phyloP scores from a whole-genome alignment of 495 filamentous ascomycete genomes.

The Daldinia vernicosa region DNA sequence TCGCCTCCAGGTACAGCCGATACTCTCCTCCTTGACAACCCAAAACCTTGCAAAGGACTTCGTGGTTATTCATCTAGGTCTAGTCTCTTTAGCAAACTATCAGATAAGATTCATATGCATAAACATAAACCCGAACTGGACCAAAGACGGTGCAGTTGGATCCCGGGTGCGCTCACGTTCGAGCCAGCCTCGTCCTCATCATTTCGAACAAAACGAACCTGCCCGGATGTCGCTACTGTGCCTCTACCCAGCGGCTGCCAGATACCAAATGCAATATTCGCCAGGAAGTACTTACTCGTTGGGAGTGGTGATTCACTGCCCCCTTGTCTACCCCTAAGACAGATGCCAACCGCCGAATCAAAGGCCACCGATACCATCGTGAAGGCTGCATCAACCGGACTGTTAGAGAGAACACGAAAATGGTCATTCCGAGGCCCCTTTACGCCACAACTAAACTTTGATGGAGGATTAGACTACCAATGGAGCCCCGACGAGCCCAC shows the following conservation, averaged over 20 bases:
- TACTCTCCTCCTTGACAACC: constrained; percentile 16
- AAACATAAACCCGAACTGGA: constrained; percentile 20
- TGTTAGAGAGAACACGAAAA: constrained; percentile 33
- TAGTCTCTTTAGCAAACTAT: constrained; percentile 31
- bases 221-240: constrained; percentile 10
- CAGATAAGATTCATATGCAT: constrained; percentile 15
- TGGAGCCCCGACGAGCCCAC: constrained; percentile 38
- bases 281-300: constrained; percentile 47
- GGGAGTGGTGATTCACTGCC: constrained; percentile 42
- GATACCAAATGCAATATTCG: constrained; percentile 47
- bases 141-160: constrained; percentile 41
- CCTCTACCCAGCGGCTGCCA: constrained; percentile 39
- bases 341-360: constrained; percentile 48
- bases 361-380: constrained; percentile 53
- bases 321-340: constrained; percentile 26
- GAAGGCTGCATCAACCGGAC: constrained; percentile 51
- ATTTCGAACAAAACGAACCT: constrained; percentile 26
- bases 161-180: constrained; percentile 27
- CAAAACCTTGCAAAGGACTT: constrained; percentile 22
- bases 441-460: constrained; percentile 47
- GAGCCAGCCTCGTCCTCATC: constrained; percentile 24
- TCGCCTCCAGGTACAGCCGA: constrained; percentile 35
- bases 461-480: constrained; percentile 47
- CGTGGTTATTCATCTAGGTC: constrained; percentile 31
- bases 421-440: constrained; percentile 48